Percentiles rank a stretch among this genome's conserved stretches.
Evolutionary conservation across 1,284 basidiomycete genomes (phyloP).

Genomic region (Lentinus polychrous): DNA sequence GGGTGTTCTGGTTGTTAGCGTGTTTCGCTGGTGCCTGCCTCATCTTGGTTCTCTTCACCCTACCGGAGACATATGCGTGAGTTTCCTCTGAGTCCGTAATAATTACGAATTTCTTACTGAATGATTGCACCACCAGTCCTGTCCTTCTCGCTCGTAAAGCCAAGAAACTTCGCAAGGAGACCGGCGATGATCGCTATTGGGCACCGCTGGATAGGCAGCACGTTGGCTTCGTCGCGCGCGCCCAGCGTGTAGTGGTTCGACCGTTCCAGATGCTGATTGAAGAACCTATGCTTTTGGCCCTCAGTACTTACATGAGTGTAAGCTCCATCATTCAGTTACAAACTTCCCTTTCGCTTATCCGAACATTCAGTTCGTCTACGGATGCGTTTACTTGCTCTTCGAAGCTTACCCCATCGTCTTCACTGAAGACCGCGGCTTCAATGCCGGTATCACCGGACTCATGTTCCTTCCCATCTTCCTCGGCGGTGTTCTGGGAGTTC

Average conservation of each 20-base stretch:
- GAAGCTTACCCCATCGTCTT: slow-evolving; percentile 31
- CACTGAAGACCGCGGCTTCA: slow-evolving; percentile 29
- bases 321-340: slow-evolving; percentile 8
- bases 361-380: slow-evolving; percentile 33
- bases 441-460: slow-evolving; percentile 33
- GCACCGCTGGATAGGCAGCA: slow-evolving; percentile 29
- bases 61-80: slow-evolving; percentile 70
- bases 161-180: slow-evolving; percentile 30
- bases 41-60: slow-evolving; percentile 51
- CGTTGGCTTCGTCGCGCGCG: slow-evolving; percentile 23
- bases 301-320: slow-evolving; percentile 41
- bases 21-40: slow-evolving; percentile 52
- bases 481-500: slow-evolving; percentile 24
- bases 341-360: neutral
- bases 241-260: slow-evolving; percentile 28
- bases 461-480: slow-evolving; percentile 41
- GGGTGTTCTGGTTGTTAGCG: slow-evolving; percentile 72
- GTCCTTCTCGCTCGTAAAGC: slow-evolving; percentile 37
- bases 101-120: neutral
- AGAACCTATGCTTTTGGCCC: slow-evolving; percentile 40
- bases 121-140: slow-evolving; percentile 25
- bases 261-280: slow-evolving; percentile 35
- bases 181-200: slow-evolving; percentile 52
- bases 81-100: slow-evolving; percentile 11
- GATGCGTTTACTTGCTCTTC: slow-evolving; percentile 37